Evolutionary conservation across 169 alveolate species (phyloP), one percentile per base, ranked within the genome.

Genomic region (Eimeria falciformis): DNA sequence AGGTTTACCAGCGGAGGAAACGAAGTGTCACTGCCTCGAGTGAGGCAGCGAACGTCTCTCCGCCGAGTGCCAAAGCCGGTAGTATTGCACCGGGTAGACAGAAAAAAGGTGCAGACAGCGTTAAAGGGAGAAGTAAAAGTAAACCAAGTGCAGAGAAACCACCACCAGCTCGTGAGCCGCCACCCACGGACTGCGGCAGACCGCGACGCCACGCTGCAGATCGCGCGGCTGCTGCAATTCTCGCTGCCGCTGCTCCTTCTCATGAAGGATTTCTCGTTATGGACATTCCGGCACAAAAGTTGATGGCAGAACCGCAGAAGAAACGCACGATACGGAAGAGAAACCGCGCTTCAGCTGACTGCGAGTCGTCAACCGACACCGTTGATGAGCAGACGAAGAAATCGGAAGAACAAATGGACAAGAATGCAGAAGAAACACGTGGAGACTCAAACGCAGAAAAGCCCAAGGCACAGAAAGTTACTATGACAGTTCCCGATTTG

Each of bases 161-260:
- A 33, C 7, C 47, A 68, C 0, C 45, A 6, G 53, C 43, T 25
- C 11, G 79, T 7, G 29, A 25, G 18, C 79, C 79, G 0, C 79
- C 79, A 9, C 79, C 79, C 33, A 68, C 79, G 23, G 53, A 68
- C 53, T 11, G 79, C 79, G 47, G 79, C 50, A 7, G 79, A 17
- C 79, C 79, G 11, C 79, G 79, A n/a, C 43, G 79, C n/a, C 43
- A 29, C 17, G 79, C 79, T 11, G 79, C 79, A 33, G 79, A n/a
- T 25, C 11, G 50, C 14, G 79, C 79, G 27, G 79, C 79, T 17
- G 79, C 79, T 17, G 73, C 73, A 17, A 62, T 62, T 62, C 40
- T 62, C 29, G 73, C 73, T 23, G 73, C 73, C 11, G 73, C 73
- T 23, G 73, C 73, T 18, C 79, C 79, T 11, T 17, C 47, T 17